These are phyloP conservation scores for Eutrema salsugineum DNA, from an alignment of 441 rosid genomes.

Conservation along the genomic window DNA sequence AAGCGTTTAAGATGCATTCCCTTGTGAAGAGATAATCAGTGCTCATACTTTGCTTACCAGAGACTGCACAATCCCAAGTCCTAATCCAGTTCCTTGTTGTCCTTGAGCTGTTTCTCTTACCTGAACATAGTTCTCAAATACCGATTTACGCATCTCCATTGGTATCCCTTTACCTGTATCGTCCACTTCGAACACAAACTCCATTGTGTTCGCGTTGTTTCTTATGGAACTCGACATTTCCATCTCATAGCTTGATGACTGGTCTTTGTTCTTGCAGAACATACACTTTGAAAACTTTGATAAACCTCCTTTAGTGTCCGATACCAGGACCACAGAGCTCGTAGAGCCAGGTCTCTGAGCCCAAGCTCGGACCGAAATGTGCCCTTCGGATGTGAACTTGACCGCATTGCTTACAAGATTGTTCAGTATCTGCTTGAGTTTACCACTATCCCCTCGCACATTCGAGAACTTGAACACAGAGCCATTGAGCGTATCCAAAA, in stretches of 20 bases:
- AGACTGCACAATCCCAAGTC: conserved; percentile 94
- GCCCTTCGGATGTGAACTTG: conserved; percentile 70
- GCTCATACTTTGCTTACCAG: conserved; percentile 39
- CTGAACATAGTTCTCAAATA: conserved; percentile 83
- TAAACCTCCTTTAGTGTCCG: background rate
- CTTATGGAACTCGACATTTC: background rate
- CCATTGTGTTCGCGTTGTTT: conserved; percentile 32
- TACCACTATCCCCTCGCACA: conserved; percentile 67
- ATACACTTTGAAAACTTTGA: background rate
- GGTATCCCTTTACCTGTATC: conserved; percentile 93
- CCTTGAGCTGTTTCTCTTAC: conserved; percentile 61
- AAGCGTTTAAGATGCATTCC: background rate
- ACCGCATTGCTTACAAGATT: conserved; percentile 80
- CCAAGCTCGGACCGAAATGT: conserved; percentile 60
- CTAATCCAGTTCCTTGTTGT: conserved; percentile 80
- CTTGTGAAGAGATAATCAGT: background rate
- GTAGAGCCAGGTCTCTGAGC: conserved; percentile 36
- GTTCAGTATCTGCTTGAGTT: conserved; percentile 53
- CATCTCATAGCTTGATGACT: conserved; percentile 5
- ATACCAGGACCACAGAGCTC: background rate
- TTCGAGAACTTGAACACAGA: conserved; percentile 44
- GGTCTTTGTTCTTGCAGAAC: conserved; percentile 1
- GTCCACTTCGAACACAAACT: conserved; percentile 68
- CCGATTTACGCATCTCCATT: conserved; percentile 50
- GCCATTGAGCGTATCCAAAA: conserved; percentile 63